Evolutionary conservation across 768 basidiomycete species (phyloP).

Genomic region (Naganishia onofrii): DNA sequence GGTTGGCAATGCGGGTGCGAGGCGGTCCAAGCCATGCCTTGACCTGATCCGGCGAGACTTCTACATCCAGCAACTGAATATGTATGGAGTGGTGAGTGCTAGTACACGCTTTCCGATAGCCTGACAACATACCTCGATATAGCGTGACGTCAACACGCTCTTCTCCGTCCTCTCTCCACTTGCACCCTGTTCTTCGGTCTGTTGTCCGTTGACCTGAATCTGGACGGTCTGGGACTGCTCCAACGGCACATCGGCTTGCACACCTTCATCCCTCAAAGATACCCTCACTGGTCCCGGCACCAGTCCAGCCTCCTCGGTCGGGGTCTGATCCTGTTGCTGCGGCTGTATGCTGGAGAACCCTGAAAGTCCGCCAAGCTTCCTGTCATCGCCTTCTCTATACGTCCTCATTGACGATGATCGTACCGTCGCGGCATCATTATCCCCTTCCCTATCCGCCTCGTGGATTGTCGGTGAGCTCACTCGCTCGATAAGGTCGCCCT

Average conservation of each 20-base stretch:
- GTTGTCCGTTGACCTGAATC: conserved; percentile 9
- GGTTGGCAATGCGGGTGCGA: too few relatives aligned
- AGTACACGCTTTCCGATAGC: background rate
- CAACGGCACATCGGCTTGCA: background rate
- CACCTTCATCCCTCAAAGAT: conserved; percentile 15
- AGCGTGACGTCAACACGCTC: background rate
- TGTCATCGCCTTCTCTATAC: conserved; percentile 13
- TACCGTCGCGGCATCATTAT: conserved; percentile 18
- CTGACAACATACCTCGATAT: conserved; percentile 10
- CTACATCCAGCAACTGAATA: background rate
- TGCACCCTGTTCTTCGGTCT: background rate
- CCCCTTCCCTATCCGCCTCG: background rate
- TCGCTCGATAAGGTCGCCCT: background rate
- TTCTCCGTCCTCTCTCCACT: background rate
- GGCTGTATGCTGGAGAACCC: background rate
- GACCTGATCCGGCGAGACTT: background rate
- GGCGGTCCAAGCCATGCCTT: background rate
- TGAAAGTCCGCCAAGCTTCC: background rate
- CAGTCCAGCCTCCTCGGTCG: background rate
- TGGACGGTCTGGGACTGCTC: background rate
- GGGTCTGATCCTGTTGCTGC: too few relatives aligned
- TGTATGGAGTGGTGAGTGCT: background rate
- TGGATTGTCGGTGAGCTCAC: background rate
- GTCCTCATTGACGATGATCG: conserved; percentile 23
- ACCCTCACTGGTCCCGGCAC: conserved; percentile 13